Evolutionary conservation across 495 filamentous ascomycete species (phyloP), one percentile per base, ranked within the genome.

Genomic region (Viridothelium virens): DNA sequence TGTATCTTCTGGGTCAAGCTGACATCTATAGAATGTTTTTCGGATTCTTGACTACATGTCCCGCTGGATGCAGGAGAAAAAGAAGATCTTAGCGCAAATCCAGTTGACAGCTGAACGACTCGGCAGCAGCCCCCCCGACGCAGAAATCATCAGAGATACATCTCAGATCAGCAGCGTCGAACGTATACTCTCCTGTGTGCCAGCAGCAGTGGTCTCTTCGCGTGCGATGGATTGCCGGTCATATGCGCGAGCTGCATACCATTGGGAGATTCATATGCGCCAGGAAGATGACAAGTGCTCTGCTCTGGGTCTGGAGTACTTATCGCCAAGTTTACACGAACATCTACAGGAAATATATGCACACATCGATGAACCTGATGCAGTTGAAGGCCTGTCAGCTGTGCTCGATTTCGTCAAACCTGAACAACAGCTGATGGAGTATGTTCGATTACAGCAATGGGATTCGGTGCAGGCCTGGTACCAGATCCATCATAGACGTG

Each of bases 391-490:
- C 5, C 90, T 99, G 61, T 96, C 93, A 10, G 85, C 89, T 4
- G 86, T 94, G 72, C 76, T 97, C 34, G 86, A 88, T 62, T 85
- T 88, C 10, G 79, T 97, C 25, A 87, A 92, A 66, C 84, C 96
- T 63, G 90, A 96, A 56, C 92, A 97, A 72, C 92, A 99, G 70
- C 85, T 96, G 41, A 79, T 96, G 63, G 91, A 92, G 69, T 92
- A 97, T 74, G 85, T 87, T 44, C 97, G 95, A 73, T 89, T 91
- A 44, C 93, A 92, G n/a, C 83, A 92, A 73, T 99, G 92, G 94
- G 90, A 90, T n/a, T 91, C 94, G 62, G 95, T 91, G 53, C 93
- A 97, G 78, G 94, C 89, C 70, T 99, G 94, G 94, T 97, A 97
- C 75, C 92, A 97, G 73, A 82, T 95, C 44, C 85, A 89, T 67